Evolutionary conservation across 306 rosid species (phyloP).

Genomic region (Abrus precatorius): DNA sequence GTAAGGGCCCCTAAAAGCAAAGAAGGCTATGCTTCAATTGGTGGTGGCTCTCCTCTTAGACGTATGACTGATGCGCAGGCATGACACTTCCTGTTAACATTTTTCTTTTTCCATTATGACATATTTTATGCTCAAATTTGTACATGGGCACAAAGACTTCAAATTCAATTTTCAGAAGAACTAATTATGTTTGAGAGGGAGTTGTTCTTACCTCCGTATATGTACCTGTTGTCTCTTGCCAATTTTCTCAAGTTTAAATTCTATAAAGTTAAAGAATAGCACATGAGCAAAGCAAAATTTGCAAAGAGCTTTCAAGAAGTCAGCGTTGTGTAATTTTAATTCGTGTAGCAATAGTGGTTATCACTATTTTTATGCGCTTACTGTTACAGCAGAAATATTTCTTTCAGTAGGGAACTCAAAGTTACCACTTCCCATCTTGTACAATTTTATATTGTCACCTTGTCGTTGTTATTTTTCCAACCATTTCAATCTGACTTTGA

Average conservation of each 20-base stretch:
- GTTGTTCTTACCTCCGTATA: conserved; percentile 12
- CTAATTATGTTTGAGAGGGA: conserved; percentile 2
- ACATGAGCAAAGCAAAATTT: neutral
- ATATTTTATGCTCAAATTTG: neutral
- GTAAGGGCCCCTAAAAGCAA: conserved; percentile 87
- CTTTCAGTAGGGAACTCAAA: neutral
- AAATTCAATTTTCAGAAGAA: conserved; percentile 27
- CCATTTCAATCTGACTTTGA: neutral
- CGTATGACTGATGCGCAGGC: conserved; percentile 90
- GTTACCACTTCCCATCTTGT: neutral
- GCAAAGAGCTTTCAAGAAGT: conserved; percentile 1
- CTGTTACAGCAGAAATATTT: neutral
- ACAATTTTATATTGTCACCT: neutral
- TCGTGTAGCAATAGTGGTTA: neutral
- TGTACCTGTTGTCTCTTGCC: conserved; percentile 1
- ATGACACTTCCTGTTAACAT: conserved; percentile 32
- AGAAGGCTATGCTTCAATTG: conserved; percentile 95
- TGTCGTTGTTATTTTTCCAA: conserved; percentile 2
- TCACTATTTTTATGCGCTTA: neutral
- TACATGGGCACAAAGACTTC: neutral
- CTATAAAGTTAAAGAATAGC: neutral
- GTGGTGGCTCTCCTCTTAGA: conserved; percentile 94
- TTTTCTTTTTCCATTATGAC: neutral
- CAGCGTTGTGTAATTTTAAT: neutral
- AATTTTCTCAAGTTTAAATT: conserved; percentile 10